Percentiles rank a stretch among this genome's conserved stretches.
Conservation (phyloP, 2,329 filamentous ascomycete genomes). For the Zasmidium citrigriseum region DNA sequence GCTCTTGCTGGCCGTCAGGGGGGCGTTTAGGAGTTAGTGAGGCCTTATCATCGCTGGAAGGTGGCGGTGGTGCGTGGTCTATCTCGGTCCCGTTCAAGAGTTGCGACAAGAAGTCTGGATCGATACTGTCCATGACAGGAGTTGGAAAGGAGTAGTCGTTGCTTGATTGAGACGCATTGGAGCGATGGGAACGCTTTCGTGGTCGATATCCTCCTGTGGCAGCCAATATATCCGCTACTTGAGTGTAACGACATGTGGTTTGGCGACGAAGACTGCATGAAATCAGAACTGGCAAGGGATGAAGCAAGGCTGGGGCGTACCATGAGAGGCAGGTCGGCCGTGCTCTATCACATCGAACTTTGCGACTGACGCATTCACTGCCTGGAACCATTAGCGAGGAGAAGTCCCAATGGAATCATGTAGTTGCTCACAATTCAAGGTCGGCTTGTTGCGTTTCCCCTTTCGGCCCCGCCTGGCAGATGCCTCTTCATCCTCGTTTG, state of each 20-base stretch:
- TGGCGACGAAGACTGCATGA: background rate
- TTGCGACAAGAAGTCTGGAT: background rate
- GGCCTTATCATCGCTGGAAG: background rate
- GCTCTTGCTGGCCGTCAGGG: background rate
- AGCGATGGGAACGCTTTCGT: background rate
- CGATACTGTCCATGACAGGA: background rate
- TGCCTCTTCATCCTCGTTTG: background rate
- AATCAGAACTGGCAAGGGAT: background rate
- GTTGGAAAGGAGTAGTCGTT: background rate
- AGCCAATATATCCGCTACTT: background rate
- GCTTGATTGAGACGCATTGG: background rate
- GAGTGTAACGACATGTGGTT: background rate
- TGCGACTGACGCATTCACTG: background rate
- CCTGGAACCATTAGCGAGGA: background rate
- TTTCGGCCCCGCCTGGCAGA: background rate
- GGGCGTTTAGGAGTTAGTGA: background rate
- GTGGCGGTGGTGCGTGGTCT: background rate
- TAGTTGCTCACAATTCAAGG: background rate
- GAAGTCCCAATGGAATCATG: background rate
- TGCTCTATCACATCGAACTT: background rate
- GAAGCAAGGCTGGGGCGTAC: background rate
- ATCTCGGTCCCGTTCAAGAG: background rate
- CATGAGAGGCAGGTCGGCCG: background rate
- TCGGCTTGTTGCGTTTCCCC: slow-evolving; percentile 1
- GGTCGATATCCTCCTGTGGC: background rate